Conservation (phyloP, 495 filamentous ascomycete genomes). For the Astrothelium macrocarpum region DNA sequence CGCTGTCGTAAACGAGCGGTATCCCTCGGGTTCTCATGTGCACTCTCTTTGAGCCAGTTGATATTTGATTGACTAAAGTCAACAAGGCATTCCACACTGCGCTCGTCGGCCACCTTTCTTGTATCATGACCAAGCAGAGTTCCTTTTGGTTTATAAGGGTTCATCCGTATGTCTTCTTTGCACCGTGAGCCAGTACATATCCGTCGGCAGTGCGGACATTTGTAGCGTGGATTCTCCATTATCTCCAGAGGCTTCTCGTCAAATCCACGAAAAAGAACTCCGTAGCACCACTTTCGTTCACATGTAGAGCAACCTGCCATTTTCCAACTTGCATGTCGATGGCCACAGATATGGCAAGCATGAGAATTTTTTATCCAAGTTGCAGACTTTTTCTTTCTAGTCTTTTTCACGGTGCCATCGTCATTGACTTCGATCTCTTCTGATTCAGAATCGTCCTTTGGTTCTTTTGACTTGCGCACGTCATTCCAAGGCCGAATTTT, state of each 20-base stretch:
- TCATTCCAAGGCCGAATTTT: conserved; percentile 58
- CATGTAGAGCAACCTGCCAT: conserved; percentile 69
- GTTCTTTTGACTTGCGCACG: conserved; percentile 34
- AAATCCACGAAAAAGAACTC: conserved; percentile 77
- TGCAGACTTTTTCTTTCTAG: conserved; percentile 38
- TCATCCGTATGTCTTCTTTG: conserved; percentile 46
- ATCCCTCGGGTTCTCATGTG: conserved; percentile 36
- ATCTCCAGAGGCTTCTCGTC: conserved; percentile 70
- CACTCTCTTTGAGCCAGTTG: conserved; percentile 57
- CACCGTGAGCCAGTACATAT: conserved; percentile 80
- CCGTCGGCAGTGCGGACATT: conserved; percentile 73
- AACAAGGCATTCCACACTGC: conserved; percentile 78
- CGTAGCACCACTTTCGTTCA: conserved; percentile 70
- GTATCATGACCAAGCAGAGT: conserved; percentile 86
- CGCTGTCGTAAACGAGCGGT: conserved; percentile 40
- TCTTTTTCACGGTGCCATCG: conserved; percentile 38
- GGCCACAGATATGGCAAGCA: conserved; percentile 70
- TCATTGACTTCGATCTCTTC: conserved; percentile 35
- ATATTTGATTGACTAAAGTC: conserved; percentile 79
- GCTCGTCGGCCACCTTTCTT: conserved; percentile 71
- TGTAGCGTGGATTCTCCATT: conserved; percentile 71
- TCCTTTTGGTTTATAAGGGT: conserved; percentile 70
- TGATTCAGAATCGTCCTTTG: conserved; percentile 27
- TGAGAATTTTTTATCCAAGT: conserved; percentile 39
- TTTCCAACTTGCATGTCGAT: conserved; percentile 69